Percentiles rank a stretch among this genome's conserved stretches.
Conservation (phyloP, 352 stramenopile genomes). For the Phytophthora podocarpi region DNA sequence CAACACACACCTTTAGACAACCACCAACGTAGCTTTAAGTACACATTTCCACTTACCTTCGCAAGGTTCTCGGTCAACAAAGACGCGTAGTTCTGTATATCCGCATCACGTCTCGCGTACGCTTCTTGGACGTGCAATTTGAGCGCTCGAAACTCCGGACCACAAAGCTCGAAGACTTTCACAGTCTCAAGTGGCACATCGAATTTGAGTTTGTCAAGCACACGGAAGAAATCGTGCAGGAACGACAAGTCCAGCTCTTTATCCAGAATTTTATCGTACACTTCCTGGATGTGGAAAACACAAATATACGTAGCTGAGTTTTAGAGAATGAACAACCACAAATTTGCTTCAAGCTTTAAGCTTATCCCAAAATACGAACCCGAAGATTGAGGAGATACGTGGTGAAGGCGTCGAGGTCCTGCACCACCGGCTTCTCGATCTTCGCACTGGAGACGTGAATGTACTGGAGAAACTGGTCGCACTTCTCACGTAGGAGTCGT, state of each 20-base stretch:
- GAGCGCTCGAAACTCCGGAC: slow-evolving; percentile 50
- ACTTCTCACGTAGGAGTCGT: slow-evolving; percentile 47
- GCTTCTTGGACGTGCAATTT: slow-evolving; percentile 41
- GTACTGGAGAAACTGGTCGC: slow-evolving; percentile 51
- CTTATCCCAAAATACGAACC: slow-evolving; percentile 32
- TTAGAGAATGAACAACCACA: too few relatives aligned
- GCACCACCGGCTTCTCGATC: slow-evolving; percentile 50
- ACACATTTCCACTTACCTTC: slow-evolving; percentile 17
- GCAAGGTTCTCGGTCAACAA: slow-evolving; percentile 26
- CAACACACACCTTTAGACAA: too few relatives aligned
- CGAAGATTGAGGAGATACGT: slow-evolving; percentile 60
- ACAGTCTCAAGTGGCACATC: slow-evolving; percentile 28
- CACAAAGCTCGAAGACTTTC: slow-evolving; percentile 43
- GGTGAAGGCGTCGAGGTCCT: slow-evolving; percentile 46
- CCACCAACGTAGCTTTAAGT: too few relatives aligned
- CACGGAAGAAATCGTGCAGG: slow-evolving; percentile 44
- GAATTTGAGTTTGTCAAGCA: slow-evolving; percentile 45
- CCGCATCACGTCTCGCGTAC: slow-evolving; percentile 28
- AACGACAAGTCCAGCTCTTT: slow-evolving; percentile 56
- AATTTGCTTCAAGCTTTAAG: too few relatives aligned
- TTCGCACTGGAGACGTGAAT: slow-evolving; percentile 39
- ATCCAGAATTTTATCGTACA: slow-evolving; percentile 52
- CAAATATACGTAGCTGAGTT: too few relatives aligned
- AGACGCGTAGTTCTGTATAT: slow-evolving; percentile 36
- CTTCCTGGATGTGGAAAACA: slow-evolving; percentile 32